Evolutionary conservation across 768 basidiomycete species (phyloP), one percentile per base, ranked within the genome.

Genomic region (Cyathus striatus): DNA sequence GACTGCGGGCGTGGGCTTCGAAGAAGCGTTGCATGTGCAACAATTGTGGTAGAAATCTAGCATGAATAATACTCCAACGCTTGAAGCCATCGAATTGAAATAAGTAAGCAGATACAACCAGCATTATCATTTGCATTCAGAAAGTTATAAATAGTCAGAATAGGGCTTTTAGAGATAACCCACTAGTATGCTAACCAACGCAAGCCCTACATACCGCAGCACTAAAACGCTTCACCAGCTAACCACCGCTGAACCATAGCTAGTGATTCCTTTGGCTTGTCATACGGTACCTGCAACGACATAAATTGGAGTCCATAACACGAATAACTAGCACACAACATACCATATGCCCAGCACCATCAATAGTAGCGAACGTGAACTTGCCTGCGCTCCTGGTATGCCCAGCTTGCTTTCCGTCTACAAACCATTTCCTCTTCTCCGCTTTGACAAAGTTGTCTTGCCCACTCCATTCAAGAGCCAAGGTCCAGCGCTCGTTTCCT

Each of bases 341-440:
- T 54, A 78, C 76, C 77, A 79, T 83, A 64, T 89, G 86, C n/a
- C 86, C 86, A 22, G 84, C 87, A 4, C 73, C 82, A 35, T 71
- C 61, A 26, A 86, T 61, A 0, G 78, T 84, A 13, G 73, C 76
- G 55, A 81, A 86, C 26, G 81, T 85, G 43, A 90, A 61, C 16
- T 73, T 73, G 5, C 70, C 73, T 21, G 56, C 59, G 35, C 57
- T 61, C 46, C 69, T 61, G 32, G 61, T 63, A 47, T 53, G 54
- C 32, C 61, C 80, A 53, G 48, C 49, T 55, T 60, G 48, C 64
- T 63, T 49, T 58, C 79, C 66, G 40, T 76, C 69, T 1, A 83
- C 65, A 3, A 56, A 51, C 88, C 89, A 90, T 25, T 78, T 75
- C 42, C 72, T 63, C 57, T 81, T 58, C n/a, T 66, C 61, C 64